phyloP scores from a whole-genome alignment of 257 asterid genomes.

The Nicotiana tomentosiformis region DNA sequence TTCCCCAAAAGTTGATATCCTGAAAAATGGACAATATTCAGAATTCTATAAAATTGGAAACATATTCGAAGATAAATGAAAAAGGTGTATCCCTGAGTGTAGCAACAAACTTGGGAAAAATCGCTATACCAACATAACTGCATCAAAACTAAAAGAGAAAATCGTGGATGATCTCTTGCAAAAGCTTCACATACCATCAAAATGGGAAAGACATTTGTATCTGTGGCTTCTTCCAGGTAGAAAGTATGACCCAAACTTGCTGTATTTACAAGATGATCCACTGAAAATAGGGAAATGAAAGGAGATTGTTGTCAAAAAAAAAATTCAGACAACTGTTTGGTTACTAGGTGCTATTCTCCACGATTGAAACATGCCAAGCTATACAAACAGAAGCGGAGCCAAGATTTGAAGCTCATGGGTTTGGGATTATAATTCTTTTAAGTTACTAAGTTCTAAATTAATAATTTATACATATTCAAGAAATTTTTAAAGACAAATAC shows the following conservation, averaged over 20 bases:
- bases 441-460: too few relatives aligned
- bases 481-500: too few relatives aligned
- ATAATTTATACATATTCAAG: too few relatives aligned
- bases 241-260: conserved; percentile 86
- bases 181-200: conserved; percentile 46
- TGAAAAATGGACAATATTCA: conserved; percentile 18
- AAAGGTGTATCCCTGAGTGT: not conserved
- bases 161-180: not conserved
- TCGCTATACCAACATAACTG: not conserved
- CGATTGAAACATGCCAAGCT: not conserved
- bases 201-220: conserved; percentile 67
- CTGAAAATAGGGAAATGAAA: conserved; percentile 27
- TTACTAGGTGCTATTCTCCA: not conserved
- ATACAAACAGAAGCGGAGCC: not conserved
- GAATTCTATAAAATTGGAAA: not conserved
- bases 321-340: not conserved
- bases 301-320: not conserved
- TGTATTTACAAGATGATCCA: conserved; percentile 91
- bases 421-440: too few relatives aligned
- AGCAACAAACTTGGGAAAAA: not conserved
- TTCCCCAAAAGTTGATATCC: conserved; percentile 98
- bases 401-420: too few relatives aligned
- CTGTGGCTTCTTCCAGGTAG: conserved; percentile 91
- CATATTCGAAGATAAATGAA: not conserved
- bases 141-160: not conserved